Evolutionary conservation across 1,284 basidiomycete genomes (phyloP).

Genomic region (Sutorius eximius): DNA sequence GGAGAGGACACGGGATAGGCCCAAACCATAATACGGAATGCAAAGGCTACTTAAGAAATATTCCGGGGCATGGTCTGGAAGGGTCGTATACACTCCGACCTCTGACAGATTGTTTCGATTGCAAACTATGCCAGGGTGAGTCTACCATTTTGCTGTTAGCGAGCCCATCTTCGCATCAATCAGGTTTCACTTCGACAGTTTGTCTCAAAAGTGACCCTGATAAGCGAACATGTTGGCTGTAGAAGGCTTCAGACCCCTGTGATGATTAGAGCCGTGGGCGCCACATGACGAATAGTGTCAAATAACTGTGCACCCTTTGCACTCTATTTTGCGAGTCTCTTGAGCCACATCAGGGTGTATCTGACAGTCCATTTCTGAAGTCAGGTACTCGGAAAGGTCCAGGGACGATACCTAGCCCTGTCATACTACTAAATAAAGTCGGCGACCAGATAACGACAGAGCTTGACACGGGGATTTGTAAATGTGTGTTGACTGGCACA

Average conservation of each 20-base stretch:
- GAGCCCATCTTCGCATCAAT: not conserved
- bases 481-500: too few relatives aligned
- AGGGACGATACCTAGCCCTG: not conserved
- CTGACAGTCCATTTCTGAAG: not conserved
- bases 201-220: not conserved
- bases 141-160: not conserved
- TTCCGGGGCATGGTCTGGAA: not conserved
- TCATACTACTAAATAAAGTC: not conserved
- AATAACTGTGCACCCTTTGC: not conserved
- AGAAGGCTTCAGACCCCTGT: not conserved
- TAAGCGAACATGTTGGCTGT: not conserved
- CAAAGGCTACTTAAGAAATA: slow-evolving; percentile 1
- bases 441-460: too few relatives aligned
- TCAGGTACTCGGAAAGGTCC: not conserved
- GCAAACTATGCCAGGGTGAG: not conserved
- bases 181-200: not conserved
- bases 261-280: not conserved
- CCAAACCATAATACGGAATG: not conserved
- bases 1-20: not conserved
- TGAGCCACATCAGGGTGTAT: not conserved
- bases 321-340: not conserved
- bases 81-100: not conserved
- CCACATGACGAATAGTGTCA: not conserved
- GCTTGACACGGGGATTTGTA: too few relatives aligned
- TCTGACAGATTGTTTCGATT: not conserved